Base-by-base conservation (phyloP, 805 yeast genomes). In the Alloascoidea hylecoeti region DNA sequence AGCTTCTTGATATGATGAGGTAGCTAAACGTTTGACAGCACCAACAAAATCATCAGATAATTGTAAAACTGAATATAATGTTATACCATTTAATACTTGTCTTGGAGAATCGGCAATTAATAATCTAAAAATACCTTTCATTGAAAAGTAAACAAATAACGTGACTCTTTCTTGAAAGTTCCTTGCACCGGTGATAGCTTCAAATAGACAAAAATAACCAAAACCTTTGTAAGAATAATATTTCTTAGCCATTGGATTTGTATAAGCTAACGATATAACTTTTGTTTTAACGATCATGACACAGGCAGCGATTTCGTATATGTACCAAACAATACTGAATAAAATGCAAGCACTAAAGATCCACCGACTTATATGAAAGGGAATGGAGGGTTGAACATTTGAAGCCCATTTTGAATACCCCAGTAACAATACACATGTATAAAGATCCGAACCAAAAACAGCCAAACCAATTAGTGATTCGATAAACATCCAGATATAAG, bases 81-180 rank as follows among this genome's bases (percentile, higher is more conserved):
- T 83, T 46, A 81, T 60, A 17, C 86, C 80, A 51, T 85, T 85
- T 44, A 85, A 70, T 1, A 82, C 77, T 56, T 85, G 95, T 56
- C 96, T 72, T 16, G 96, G 96, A 14, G 86, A 68, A 46, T 85
- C 95, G 0, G 94, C 86, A 35, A 82, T 60, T 5, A 84, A 48
- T 46, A 84, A 66, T 35, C 72, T 60, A 12, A 80, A 48, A 45
- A 73, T 78, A 38, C 72, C 70, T 47, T 79, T 77, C 38, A 79
- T 59, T 36, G 81, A 75, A 44, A 70, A 71, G 55, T 72, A 82
- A 2, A 76, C 66, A 45, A 69, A 70, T 43, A 84, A 72, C 5
- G 84, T 71, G 37, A 76, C 54, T 67, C 78, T 75, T 46, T 83
- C 92, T 46, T 71, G 71, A 32, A 69, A 67, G 15, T 66, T 66